Evolutionary conservation across 2,329 filamentous ascomycete species (phyloP), one percentile per base, ranked within the genome.

Genomic region (Westerdykella aurantiaca): DNA sequence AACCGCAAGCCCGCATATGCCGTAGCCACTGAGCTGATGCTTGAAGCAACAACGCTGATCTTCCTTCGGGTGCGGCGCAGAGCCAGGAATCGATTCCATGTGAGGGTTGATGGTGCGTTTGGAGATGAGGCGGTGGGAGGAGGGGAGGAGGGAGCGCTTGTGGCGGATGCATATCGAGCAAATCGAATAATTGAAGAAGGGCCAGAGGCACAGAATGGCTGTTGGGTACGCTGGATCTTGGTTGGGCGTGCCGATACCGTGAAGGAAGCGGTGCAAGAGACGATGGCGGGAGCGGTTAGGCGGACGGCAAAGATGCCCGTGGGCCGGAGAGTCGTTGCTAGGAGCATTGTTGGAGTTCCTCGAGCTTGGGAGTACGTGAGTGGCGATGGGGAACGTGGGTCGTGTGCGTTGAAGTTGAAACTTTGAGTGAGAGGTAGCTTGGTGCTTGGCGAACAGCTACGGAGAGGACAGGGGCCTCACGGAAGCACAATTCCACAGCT

Each of bases 1-100:
- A 87, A 53, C n/a, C 81, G 69, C 1, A 81, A 79, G 13, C 85
- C 83, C 1, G 69, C 72, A 2, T 76, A 73, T 1, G 86, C 85
- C 46, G 80, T 80, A 11, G 74, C 71, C 5, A 83, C 52, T 34
- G 83, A 83, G 29, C 79, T 80, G 29, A 81, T 65, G 41, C 88
- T 74, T 38, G 86, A 91, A 52, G 88, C 89, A 39, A 78, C 79
- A 31, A 95, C 79, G 64, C 91, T 88, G 73, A 90, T 86, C 58
- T 86, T 81, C 48, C 91, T 84, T 44, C 91, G 86, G 47, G 83
- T 85, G 58, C 88, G 86, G 61, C 91, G 88, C 47, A 97, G 83
- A 64, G 82, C 81, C 76, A 97, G 95, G 75, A 95, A 97, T 41
- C 81, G 82, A 72, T 96, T 85, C 91, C 91, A 97, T 70, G 73